Evolutionary conservation across 768 basidiomycete genomes (phyloP), one percentile per base, ranked within the genome.

Genomic region (Rhodotorula graminis): DNA sequence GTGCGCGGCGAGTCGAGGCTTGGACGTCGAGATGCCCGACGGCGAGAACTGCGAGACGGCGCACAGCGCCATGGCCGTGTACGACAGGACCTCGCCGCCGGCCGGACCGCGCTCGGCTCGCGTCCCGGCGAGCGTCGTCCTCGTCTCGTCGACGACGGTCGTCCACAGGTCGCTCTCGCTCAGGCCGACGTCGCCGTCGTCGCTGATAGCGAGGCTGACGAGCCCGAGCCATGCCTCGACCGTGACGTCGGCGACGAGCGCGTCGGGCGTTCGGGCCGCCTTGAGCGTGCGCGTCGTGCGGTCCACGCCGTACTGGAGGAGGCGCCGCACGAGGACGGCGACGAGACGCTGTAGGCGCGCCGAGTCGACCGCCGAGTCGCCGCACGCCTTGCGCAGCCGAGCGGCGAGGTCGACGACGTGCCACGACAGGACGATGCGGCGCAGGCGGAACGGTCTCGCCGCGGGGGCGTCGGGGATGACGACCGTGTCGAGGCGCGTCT

Each of bases 41-140:
- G 75, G 71, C 2, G 88, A 89, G 82, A 95, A 90, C 77, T 93
- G 93, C 0, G 90, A 90, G 21, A 94, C 80, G 2, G 88, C 85
- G 70, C 87, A 89, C 2, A 94, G 80, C 37, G 84, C 85, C 77
- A 91, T 89, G 12, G 90, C 84, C 14, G 84, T 82, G 50, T 83
- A 84, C 90, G 93, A 94, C n/a, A 87, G 82, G 23, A 82, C 78
- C 80, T 97, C 94, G 37, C 82, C 80, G 0, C 80, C 80, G 18
- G 81, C 74, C 0, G 63, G 74, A 7, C 62, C 56, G 1, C 12
- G 25, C 19, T 19, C n/a, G 10, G 55, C 65, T 23, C 15, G 29
- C 25, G 33, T 10, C 16, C 53, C 42, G 16, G 60, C 27, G 19
- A 73, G 49, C 19, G n/a, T 9, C 12, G 62, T 52, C 49, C 27